Base-by-base conservation (phyloP, 116 monocot genomes). In the Dioscorea cayenensis region DNA sequence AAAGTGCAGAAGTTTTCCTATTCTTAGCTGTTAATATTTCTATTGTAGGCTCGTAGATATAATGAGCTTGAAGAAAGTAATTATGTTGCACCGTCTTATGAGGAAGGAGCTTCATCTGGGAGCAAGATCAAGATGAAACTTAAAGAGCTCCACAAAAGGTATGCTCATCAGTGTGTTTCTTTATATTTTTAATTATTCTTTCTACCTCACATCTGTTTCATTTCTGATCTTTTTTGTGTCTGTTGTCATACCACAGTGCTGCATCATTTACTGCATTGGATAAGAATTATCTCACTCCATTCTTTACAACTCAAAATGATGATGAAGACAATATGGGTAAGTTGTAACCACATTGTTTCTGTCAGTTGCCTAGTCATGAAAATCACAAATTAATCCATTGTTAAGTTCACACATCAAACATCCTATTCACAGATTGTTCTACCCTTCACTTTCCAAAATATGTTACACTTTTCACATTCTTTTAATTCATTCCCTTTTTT, bases 271-370 rank as follows among this genome's bases (percentile, higher is more conserved):
- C 82, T 22, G 82, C 90, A 51, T 79, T 99, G 50, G 99, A 99
- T 69, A 99, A 86, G 73, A 99, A 99, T 72, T 99, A 82, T 78
- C 88, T 99, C 32, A 99, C 99, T 64, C 99, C 99, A 28, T 99
- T 99, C 65, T 99, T 99, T 76, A 99, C 99, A 17, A 84, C 87
- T 66, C 99, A 99, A 75, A 91, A 84, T 67, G 94, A 89, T 37
- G 91, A 91, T 14, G 86, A 86, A 0, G 85, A 78, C 29, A 76
- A 83, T 70, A 55, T 77, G 36, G 94, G 94, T 94, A 84, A 82
- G 63, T 36, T 20, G 18, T 14, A 18, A 12, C 52, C n/a, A 52
- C 65, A 55, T 71, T 58, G 23, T 68, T 51, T 32, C 21, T 73
- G 50, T 69, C 4, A 66, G 18, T 58, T 73, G 29, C 55, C 55